Evolutionary conservation across 148 eudicot species (phyloP).

Genomic region (Diospyros kaki): DNA sequence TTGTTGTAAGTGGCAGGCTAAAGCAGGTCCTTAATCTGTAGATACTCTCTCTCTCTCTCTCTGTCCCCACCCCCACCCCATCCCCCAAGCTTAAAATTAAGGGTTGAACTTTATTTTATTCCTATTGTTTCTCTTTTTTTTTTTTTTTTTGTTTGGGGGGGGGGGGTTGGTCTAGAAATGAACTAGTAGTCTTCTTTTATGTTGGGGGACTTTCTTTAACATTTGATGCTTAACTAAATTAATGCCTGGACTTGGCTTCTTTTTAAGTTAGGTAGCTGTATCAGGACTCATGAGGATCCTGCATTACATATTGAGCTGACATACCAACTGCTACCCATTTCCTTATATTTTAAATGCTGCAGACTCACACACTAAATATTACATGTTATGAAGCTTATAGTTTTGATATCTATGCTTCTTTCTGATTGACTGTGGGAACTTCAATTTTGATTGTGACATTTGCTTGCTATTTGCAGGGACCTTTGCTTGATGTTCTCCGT

Average conservation of each 20-base stretch:
- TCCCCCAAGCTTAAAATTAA: too few species aligned
- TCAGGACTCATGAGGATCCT: background rate
- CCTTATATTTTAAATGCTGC: background rate
- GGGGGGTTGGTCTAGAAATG: too few species aligned
- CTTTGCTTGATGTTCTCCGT: constrained; percentile 41
- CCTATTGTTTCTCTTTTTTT: too few species aligned
- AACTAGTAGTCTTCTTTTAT: background rate
- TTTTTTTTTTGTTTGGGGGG: too few species aligned
- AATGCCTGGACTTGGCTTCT: background rate
- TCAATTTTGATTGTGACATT: constrained; percentile 13
- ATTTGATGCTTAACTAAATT: background rate
- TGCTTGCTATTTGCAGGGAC: constrained; percentile 43
- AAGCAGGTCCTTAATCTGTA: too few species aligned
- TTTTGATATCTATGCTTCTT: background rate
- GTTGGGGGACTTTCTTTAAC: background rate
- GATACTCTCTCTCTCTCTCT: too few species aligned
- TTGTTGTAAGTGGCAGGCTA: too few species aligned
- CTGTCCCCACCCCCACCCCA: too few species aligned
- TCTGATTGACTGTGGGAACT: background rate
- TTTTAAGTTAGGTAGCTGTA: background rate
- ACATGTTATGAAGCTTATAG: background rate
- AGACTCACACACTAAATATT: background rate
- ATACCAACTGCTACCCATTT: background rate
- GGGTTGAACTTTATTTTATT: too few species aligned
- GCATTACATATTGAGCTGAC: background rate